Evolutionary conservation across 352 stramenopile species (phyloP), one percentile per base, ranked within the genome.

Genomic region (Phytophthora cactorum): DNA sequence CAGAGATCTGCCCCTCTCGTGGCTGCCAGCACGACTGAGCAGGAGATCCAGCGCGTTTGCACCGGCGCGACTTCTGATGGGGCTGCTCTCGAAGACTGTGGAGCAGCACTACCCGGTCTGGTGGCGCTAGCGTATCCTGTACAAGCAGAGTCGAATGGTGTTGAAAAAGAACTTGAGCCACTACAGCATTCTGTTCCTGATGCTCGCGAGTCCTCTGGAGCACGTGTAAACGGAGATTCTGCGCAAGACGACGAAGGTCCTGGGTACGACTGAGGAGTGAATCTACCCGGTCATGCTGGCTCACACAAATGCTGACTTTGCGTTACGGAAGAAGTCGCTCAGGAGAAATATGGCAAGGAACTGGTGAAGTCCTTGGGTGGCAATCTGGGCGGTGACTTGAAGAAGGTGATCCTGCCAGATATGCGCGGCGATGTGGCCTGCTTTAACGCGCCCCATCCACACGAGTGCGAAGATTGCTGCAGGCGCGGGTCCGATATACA

Each of bases 261-360:
- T 60, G 2, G 81, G 79, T 56, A 91, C 82, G 9, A 76, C 54
- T 80, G 81, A 90, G 62, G 76, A 86, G 47, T 75, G 74, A 56
- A 79, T 90, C 51, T 90, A 86, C 70, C 83, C 79, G 8, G 51
- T 68, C 1, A 44, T 75, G 34, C 70, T 89, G 22, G 82, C 74
- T 54, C 82, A 83, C 59, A 82, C 84, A 14, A 88, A 88, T 56
- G 57, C 54, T 14, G 84, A 91, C 52, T 80, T 92, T 55, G 72
- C 74, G 70, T 78, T 92, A 59, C 68, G 90, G 45, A 91, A 92
- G 82, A 89, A 90, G 77, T 82, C 82, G 2, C 90, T 79, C 78
- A 85, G 52, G 71, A 87, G 25, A 31, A 86, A 17, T 77, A 84
- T 66, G 68, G 70, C 41, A 66, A 86, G 14, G 81, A 90, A 25